phyloP scores from a whole-genome alignment of 2,329 filamentous ascomycete species.

The Ceratocystis variospora region DNA sequence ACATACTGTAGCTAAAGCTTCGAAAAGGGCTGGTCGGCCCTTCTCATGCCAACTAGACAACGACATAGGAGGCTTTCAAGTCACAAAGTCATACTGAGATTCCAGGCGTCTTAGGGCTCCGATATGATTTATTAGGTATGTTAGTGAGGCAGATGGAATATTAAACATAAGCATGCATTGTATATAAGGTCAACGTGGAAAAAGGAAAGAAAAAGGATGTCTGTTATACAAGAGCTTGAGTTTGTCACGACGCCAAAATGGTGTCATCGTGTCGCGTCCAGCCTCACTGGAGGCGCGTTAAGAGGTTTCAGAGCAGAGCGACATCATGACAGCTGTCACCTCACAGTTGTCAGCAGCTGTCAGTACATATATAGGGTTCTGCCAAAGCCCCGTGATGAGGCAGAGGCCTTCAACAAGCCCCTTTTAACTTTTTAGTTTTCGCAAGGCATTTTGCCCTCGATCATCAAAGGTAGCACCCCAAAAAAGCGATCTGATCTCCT shows the following conservation, averaged over 20 bases:
- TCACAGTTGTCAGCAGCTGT: not conserved
- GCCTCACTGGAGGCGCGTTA: not conserved
- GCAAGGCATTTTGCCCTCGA: too few relatives aligned
- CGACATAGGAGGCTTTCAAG: conserved; percentile 9
- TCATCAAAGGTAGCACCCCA: not conserved
- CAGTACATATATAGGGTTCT: not conserved
- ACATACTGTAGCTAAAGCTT: conserved; percentile 30
- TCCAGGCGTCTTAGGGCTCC: not conserved
- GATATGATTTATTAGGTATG: not conserved
- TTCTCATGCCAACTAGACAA: conserved; percentile 30
- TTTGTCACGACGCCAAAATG: not conserved
- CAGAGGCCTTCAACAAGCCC: not conserved
- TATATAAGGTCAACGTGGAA: not conserved
- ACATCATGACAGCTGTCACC: not conserved
- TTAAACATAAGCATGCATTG: conserved; percentile 5
- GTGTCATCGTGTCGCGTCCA: not conserved
- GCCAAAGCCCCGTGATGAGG: not conserved
- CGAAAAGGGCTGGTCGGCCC: conserved; percentile 30
- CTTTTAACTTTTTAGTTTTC: not conserved
- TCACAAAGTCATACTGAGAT: conserved; percentile 10
- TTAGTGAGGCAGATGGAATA: not conserved
- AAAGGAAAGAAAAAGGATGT: not conserved
- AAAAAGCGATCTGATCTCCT: not conserved
- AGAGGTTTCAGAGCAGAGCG: not conserved
- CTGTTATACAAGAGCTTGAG: not conserved